Percentiles rank a stretch among this genome's conserved stretches.
Conservation (phyloP, 257 asterid species). For the Lavandula angustifolia region DNA sequence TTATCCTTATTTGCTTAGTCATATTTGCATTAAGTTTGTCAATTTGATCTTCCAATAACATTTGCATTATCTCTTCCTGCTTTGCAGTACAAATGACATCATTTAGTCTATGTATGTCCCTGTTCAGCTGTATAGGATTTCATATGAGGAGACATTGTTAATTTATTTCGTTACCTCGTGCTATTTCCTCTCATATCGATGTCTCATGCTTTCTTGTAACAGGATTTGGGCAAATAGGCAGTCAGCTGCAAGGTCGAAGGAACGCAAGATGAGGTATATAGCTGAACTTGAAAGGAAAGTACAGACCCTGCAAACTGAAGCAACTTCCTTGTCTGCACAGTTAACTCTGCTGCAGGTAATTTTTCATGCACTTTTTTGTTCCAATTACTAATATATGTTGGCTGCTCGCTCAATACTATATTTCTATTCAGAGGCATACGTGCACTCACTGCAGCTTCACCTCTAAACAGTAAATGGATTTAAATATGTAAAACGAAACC, state of each 20-base stretch:
- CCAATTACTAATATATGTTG: constrained; percentile 5
- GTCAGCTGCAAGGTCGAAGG: constrained; percentile 98
- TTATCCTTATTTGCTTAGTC: background rate
- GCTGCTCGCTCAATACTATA: background rate
- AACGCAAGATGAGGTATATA: constrained; percentile 95
- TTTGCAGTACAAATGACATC: constrained; percentile 3
- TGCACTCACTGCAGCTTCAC: constrained; percentile 10
- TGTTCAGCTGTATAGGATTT: constrained; percentile 1
- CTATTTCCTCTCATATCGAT: constrained; percentile 13
- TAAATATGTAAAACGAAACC: background rate
- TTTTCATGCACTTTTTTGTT: constrained; percentile 10
- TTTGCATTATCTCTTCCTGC: background rate
- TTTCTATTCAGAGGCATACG: background rate
- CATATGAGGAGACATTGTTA: constrained; percentile 13
- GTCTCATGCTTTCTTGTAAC: constrained; percentile 24
- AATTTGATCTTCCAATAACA: background rate
- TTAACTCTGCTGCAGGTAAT: constrained; percentile 83
- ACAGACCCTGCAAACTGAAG: constrained; percentile 92
- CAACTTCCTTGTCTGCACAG: constrained; percentile 93
- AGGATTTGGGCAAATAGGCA: constrained; percentile 99
- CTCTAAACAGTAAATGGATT: constrained; percentile 5
- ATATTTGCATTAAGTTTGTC: constrained; percentile 15
- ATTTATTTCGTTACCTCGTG: background rate
- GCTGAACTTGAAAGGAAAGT: constrained; percentile 98
- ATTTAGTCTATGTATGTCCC: constrained; percentile 4